Conservation (phyloP, 306 rosid species). For the Prunus mira region DNA sequence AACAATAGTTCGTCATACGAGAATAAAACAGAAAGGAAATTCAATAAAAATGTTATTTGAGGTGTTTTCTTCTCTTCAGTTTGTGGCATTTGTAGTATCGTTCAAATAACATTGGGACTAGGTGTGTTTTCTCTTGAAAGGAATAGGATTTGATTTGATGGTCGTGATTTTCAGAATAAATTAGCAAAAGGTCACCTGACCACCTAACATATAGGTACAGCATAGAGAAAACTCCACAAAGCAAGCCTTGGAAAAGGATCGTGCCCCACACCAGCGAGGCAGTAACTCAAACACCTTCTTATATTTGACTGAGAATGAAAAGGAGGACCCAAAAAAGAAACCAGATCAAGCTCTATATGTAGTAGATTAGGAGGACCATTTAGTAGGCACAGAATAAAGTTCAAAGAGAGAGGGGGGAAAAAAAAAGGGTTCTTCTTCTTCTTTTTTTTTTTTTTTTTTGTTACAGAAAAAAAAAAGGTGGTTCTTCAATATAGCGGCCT, state of each 20-base stretch:
- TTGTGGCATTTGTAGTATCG: too few species aligned
- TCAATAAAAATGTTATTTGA: too few species aligned
- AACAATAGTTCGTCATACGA: too few species aligned
- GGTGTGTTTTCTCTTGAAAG: neutral
- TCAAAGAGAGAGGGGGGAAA: too few species aligned
- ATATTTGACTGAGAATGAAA: slow-evolving; percentile 1
- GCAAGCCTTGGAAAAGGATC: slow-evolving; percentile 7
- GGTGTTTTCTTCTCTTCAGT: too few species aligned
- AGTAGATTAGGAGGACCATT: neutral
- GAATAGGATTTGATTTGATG: neutral
- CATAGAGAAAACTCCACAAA: neutral
- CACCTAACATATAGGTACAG: neutral
- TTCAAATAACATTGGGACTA: neutral
- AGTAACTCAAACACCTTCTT: neutral
- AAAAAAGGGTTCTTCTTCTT: too few species aligned
- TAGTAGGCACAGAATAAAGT: too few species aligned
- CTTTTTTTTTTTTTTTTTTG: too few species aligned
- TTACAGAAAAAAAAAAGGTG: neutral
- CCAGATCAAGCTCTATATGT: neutral
- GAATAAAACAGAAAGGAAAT: too few species aligned
- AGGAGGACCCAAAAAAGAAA: neutral
- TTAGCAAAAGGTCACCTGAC: neutral
- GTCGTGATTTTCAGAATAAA: neutral
- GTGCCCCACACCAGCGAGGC: neutral
- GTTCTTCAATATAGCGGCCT: neutral